Base-by-base conservation (phyloP, 768 basidiomycete species). In the Hericium alpestre region DNA sequence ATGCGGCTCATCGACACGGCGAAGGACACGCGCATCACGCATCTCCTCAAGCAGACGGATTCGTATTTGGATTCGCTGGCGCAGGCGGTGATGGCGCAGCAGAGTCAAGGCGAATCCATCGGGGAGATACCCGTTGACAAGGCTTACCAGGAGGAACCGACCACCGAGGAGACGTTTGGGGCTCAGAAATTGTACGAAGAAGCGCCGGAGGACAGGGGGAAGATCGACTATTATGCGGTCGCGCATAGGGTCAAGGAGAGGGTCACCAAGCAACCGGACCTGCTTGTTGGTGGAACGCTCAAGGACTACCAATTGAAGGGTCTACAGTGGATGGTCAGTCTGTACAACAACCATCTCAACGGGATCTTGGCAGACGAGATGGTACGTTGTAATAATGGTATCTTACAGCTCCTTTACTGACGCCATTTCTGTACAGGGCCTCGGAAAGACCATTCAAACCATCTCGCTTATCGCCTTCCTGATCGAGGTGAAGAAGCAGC, bases 1-100 rank as follows among this genome's bases (percentile, higher is more conserved):
- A 87, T 97, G 82, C 93, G 93, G 68, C 87, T 99, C 65, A 91
- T 99, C 65, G 96, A 98, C 70, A 96, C 94, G 16, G 95, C 95
- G 57, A 99, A 99, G 70, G 96, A 99, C 66, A 97, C 95, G 10
- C 88, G 96, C 71, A 97, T 99, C 72, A 96, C 94, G 0, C 96
- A 98, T 72, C 76, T 98, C 25, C 76, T 99, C 56, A 79, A 87
- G 48, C 95, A 98, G 73, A 99, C 96, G 9, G 95, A 99, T 65
- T 65, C 84, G 0, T 99, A 93, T 73, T 84, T 99, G 64, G 95
- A 98, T 67, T 92, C 90, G 8, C 83, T 99, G 23, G 90, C 95
- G 1, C 88, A 93, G 58, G 93, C 94, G 37, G 94, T 99, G 58
- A 79, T 85, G 56, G 88, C 88, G 9, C 95, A 99, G 69, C 95